Conservation (phyloP, 305 asterid species). For the Lippia alba region DNA sequence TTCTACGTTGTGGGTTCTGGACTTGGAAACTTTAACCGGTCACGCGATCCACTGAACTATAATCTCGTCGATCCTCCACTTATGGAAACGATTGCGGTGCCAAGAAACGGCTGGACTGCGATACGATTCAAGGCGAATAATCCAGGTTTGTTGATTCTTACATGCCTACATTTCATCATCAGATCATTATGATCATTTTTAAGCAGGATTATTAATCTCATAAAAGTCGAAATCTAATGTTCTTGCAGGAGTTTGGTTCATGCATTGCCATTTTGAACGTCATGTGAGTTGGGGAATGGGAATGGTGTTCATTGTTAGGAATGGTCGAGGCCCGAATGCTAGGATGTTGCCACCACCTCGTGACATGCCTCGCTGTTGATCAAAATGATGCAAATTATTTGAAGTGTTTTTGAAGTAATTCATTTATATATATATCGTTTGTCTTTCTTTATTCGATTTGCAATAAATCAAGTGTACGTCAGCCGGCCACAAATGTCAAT, state of each 20-base stretch:
- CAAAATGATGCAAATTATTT: too few relatives aligned
- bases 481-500: too few relatives aligned
- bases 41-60: constrained; percentile 37
- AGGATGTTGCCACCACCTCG: constrained; percentile 44
- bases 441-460: too few relatives aligned
- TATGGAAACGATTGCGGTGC: constrained; percentile 50
- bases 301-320: constrained; percentile 39
- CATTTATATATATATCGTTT: too few relatives aligned
- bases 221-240: background rate
- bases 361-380: constrained; percentile 33
- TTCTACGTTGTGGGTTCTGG: constrained; percentile 53
- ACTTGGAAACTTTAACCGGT: constrained; percentile 36
- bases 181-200: background rate
- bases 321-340: constrained; percentile 26
- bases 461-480: too few relatives aligned
- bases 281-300: constrained; percentile 46
- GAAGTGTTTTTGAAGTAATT: too few relatives aligned
- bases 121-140: constrained; percentile 48
- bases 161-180: too few relatives aligned
- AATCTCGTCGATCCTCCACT: constrained; percentile 52
- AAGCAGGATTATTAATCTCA: background rate
- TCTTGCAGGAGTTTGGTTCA: constrained; percentile 41
- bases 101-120: constrained; percentile 45
- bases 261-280: constrained; percentile 48
- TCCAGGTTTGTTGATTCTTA: constrained; percentile 38